Percentiles rank a stretch among this genome's conserved stretches.
Evolutionary conservation across 1,139 yeast species (phyloP).

Genomic region (Yamadazyma conglobata): DNA sequence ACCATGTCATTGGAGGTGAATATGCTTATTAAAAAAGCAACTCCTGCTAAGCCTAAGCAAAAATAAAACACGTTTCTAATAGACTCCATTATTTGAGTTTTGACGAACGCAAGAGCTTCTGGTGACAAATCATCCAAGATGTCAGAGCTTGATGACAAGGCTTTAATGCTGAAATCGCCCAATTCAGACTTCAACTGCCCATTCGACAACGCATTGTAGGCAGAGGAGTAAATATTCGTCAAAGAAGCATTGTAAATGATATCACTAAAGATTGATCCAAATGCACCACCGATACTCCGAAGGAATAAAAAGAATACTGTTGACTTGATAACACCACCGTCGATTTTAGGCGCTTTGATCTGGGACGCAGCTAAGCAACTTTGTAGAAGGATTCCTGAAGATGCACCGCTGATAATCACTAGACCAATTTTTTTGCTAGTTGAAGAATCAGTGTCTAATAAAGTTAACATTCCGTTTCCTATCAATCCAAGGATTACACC

Average conservation of each 20-base stretch:
- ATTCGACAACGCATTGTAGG: slow-evolving; percentile 18
- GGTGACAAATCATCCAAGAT: slow-evolving; percentile 21
- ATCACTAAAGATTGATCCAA: slow-evolving; percentile 32
- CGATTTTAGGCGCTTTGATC: slow-evolving; percentile 33
- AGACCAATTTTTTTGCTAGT: slow-evolving; percentile 31
- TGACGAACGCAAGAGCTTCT: slow-evolving; percentile 24
- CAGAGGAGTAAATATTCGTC: slow-evolving; percentile 16
- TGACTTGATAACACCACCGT: slow-evolving; percentile 36
- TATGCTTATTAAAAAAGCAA: slow-evolving; percentile 19
- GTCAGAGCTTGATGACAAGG: slow-evolving; percentile 20
- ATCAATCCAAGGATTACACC: slow-evolving; percentile 27
- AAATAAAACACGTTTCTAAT: slow-evolving; percentile 33
- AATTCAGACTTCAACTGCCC: slow-evolving; percentile 20
- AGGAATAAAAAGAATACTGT: slow-evolving; percentile 30
- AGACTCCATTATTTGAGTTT: slow-evolving; percentile 26
- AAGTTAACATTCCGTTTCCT: slow-evolving; percentile 32
- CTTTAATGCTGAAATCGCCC: slow-evolving; percentile 11
- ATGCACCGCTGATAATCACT: slow-evolving; percentile 30
- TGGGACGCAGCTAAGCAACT: slow-evolving; percentile 27
- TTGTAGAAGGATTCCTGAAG: slow-evolving; percentile 31
- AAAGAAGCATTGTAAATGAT: slow-evolving; percentile 32
- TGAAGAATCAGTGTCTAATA: slow-evolving; percentile 30
- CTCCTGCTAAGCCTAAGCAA: slow-evolving; percentile 24
- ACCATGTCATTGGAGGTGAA: slow-evolving; percentile 29
- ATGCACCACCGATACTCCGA: slow-evolving; percentile 31